A percentile compares a stretch with the other conserved stretches of the same genome.
Evolutionary conservation across 352 stramenopile species (phyloP).

Genomic region (Pythium phragmiticola): DNA sequence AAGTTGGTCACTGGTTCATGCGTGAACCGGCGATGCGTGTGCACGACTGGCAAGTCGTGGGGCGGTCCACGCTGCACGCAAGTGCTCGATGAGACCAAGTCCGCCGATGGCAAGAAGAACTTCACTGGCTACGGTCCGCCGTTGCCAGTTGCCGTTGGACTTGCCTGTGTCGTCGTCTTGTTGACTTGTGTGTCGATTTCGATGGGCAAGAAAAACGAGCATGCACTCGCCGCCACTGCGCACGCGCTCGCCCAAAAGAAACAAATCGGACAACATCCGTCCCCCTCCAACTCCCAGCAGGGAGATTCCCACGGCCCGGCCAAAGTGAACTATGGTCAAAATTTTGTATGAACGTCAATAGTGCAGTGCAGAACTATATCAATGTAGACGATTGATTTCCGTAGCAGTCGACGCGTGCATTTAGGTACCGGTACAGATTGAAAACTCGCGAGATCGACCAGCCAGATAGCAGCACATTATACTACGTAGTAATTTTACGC

Average conservation of each 20-base stretch:
- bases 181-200: constrained; percentile 8
- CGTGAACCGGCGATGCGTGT: constrained; percentile 48
- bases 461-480: too few relatives aligned
- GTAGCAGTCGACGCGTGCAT: too few relatives aligned
- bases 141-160: constrained; percentile 4
- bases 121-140: constrained; percentile 17
- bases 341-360: constrained; percentile 21
- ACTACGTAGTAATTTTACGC: not conserved
- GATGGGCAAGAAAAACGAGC: constrained; percentile 5
- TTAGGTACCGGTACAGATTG: too few relatives aligned
- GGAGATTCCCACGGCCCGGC: not conserved
- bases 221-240: not conserved
- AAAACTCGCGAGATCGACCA: too few relatives aligned
- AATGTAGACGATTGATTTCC: too few relatives aligned
- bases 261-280: not conserved
- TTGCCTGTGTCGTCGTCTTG: constrained; percentile 4
- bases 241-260: not conserved
- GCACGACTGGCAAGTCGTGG: constrained; percentile 41
- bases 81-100: constrained; percentile 28
- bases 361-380: too few relatives aligned
- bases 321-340: constrained; percentile 19
- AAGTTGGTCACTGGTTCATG: constrained; percentile 48
- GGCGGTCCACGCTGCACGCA: constrained; percentile 34
- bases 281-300: not conserved
- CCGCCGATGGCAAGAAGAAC: constrained; percentile 4